phyloP scores from a whole-genome alignment of 352 stramenopile genomes.

The Phytophthora boehmeriae region DNA sequence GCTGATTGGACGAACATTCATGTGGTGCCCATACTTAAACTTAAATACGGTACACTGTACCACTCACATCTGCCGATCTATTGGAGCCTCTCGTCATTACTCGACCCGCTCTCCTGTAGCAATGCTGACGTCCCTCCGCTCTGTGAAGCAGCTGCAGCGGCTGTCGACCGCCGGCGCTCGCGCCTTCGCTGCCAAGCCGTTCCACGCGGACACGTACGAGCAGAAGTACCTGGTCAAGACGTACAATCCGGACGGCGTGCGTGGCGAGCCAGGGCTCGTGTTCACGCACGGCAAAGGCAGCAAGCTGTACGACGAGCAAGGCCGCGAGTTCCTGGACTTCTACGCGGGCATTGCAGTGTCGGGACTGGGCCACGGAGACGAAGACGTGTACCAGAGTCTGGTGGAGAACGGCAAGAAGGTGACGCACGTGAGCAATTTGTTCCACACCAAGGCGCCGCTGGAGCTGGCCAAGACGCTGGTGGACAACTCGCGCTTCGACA shows the following conservation, averaged over 20 bases:
- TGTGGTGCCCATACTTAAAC: background rate
- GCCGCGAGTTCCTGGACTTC: constrained; percentile 91
- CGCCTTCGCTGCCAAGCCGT: constrained; percentile 37
- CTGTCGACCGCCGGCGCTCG: constrained; percentile 13
- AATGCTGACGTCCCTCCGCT: constrained; percentile 29
- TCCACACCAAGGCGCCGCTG: constrained; percentile 94
- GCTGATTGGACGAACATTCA: constrained; percentile 27
- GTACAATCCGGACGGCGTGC: constrained; percentile 81
- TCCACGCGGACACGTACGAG: constrained; percentile 70
- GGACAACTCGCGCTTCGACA: constrained; percentile 95
- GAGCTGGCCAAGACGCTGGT: constrained; percentile 95
- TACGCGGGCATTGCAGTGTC: constrained; percentile 93
- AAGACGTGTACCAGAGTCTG: constrained; percentile 78
- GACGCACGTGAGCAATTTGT: constrained; percentile 97
- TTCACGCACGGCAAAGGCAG: constrained; percentile 91
- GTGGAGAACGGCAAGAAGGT: constrained; percentile 77
- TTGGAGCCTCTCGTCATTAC: constrained; percentile 17
- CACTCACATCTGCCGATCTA: background rate
- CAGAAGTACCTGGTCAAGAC: constrained; percentile 84
- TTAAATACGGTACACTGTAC: background rate
- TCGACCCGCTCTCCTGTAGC: constrained; percentile 19
- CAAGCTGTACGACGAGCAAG: constrained; percentile 91
- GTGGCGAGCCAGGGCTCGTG: constrained; percentile 64
- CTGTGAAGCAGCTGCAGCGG: constrained; percentile 21
- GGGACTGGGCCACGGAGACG: constrained; percentile 90